These are phyloP conservation scores for Citrus maxima DNA, from an alignment of 345 rosid genomes.

Conservation along the genomic window DNA sequence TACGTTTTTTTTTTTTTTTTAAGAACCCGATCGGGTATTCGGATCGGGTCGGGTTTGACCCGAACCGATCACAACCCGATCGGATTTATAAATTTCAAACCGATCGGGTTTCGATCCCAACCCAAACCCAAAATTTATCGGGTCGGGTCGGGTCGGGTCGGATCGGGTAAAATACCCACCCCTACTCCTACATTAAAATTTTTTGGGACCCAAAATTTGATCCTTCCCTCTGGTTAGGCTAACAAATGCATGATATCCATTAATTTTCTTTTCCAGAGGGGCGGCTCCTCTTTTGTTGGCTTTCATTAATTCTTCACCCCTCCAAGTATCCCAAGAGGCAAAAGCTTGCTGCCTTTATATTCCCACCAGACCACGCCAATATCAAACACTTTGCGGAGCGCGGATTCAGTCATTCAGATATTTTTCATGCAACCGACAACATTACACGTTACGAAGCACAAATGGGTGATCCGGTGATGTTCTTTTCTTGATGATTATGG, in stretches of 20 bases:
- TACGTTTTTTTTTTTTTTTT: too few relatives aligned
- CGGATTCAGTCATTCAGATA: background rate
- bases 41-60: too few relatives aligned
- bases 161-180: too few relatives aligned
- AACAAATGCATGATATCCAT: background rate
- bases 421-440: background rate
- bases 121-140: too few relatives aligned
- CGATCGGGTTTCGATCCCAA: too few relatives aligned
- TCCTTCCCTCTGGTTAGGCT: background rate
- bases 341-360: background rate
- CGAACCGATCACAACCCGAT: too few relatives aligned
- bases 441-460: background rate
- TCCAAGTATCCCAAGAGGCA: background rate
- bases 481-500: too few relatives aligned
- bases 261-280: background rate
- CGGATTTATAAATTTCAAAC: too few relatives aligned
- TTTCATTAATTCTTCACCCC: background rate
- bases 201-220: constrained; percentile 3
- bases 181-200: background rate
- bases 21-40: too few relatives aligned
- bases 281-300: background rate
- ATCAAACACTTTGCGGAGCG: background rate
- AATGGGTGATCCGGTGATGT: background rate
- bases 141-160: too few relatives aligned
- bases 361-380: background rate